Evolutionary conservation across 805 yeast species (phyloP), one percentile per base, ranked within the genome.

Genomic region (Saturnispora quitensis): DNA sequence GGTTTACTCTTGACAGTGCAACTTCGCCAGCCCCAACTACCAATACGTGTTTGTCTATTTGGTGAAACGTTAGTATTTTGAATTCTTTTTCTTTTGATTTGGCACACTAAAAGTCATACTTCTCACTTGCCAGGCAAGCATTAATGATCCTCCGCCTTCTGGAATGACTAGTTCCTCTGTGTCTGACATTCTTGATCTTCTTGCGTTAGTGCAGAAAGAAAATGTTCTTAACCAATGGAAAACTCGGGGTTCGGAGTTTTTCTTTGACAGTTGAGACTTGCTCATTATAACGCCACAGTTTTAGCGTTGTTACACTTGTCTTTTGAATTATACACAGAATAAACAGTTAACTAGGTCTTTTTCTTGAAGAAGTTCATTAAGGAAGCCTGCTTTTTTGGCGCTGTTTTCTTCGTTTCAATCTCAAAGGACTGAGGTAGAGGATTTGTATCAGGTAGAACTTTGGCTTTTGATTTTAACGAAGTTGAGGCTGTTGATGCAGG

Each of bases 21-120:
- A 87, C 95, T 45, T 80, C 84, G 10, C 88, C 87, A 6, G 84
- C 89, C 0, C 95, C 95, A 40, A 86, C 77, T 1, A 86, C 85
- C 9, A 86, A 70, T 15, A 85, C 86, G 57, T 77, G 86, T 45
- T 74, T 74, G 56, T 74, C 76, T 68, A 33, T 18, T 7, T 4
- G 2, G 8, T 27, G 5, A 17, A 27, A 18, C 25, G 44, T 43
- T 47, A 50, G 48, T 38, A 48, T 20, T 43, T 10, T 25, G 7
- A 6, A 24, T 1, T 27, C 49, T 51, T 43, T 9, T 31, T 35
- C 18, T 35, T 35, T 15, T 15, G 17, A 35, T 6, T 35, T 35
- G n/a, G 40, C 40, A 36, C 4, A n/a, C 3, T 36, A n/a, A n/a
- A 9, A 12, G 7, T 61, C 72, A 58, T 71, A 68, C 81, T 69